Evolutionary conservation across 495 filamentous ascomycete genomes (phyloP).

Genomic region (Neurospora tetraspora): DNA sequence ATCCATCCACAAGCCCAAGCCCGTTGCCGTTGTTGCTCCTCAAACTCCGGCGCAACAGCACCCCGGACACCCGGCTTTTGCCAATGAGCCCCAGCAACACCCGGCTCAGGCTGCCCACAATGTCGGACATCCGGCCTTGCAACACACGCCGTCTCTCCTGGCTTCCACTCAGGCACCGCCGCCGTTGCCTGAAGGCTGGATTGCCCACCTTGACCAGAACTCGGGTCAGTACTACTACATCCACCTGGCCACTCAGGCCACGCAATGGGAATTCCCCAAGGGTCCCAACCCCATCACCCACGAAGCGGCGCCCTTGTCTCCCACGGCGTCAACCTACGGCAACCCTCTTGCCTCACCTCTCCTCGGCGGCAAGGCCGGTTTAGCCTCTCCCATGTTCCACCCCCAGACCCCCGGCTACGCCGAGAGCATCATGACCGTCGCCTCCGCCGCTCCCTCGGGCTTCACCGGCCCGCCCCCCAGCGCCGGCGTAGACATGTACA

Average conservation of each 20-base stretch:
- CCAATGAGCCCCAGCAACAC: constrained; percentile 53
- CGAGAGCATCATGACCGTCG: constrained; percentile 68
- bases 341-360: constrained; percentile 67
- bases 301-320: constrained; percentile 68
- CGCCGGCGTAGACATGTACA: constrained; percentile 85
- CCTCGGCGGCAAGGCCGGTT: constrained; percentile 58
- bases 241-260: constrained; percentile 88
- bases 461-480: constrained; percentile 78
- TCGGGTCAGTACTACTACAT: constrained; percentile 99
- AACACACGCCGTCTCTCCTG: constrained; percentile 37
- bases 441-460: constrained; percentile 61
- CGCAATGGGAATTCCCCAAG: constrained; percentile 98
- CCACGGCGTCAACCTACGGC: constrained; percentile 66
- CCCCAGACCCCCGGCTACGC: constrained; percentile 62
- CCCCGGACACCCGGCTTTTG: constrained; percentile 70
- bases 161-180: constrained; percentile 72
- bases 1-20: constrained; percentile 10
- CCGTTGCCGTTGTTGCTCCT: constrained; percentile 9
- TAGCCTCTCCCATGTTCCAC: constrained; percentile 68
- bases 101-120: constrained; percentile 26
- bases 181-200: constrained; percentile 94
- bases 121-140: constrained; percentile 29
- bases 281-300: constrained; percentile 76
- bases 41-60: constrained; percentile 37
- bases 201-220: constrained; percentile 88